A percentile compares a stretch with the other conserved stretches of the same genome.
These are phyloP conservation scores for Bruguiera parviflora DNA, from an alignment of 345 rosid species.

Conservation along the genomic window DNA sequence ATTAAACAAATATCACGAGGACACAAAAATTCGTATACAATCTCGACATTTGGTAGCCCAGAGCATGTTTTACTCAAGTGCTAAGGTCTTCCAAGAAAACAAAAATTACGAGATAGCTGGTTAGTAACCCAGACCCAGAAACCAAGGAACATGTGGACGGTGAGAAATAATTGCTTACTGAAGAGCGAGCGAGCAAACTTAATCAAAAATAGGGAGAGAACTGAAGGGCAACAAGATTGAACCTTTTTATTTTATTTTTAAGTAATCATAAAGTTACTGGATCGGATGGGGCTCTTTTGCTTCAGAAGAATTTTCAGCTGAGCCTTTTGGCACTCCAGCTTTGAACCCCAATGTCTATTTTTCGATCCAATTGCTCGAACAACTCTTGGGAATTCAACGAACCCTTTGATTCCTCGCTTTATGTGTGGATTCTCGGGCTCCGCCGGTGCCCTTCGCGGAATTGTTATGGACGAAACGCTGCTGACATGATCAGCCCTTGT, in stretches of 20 bases:
- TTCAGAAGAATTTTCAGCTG: conserved; percentile 71
- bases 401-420: conserved; percentile 82
- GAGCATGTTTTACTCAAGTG: conserved; percentile 8
- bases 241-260: conserved; percentile 5
- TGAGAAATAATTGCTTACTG: not conserved
- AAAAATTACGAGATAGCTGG: not conserved
- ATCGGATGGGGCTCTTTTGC: conserved; percentile 50
- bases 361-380: conserved; percentile 67
- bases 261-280: conserved; percentile 33
- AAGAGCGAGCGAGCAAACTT: conserved; percentile 2
- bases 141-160: conserved; percentile 11
- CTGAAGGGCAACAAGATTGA: not conserved
- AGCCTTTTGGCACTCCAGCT: conserved; percentile 75
- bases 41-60: conserved; percentile 13
- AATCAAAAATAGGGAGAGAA: conserved; percentile 4
- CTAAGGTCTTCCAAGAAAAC: conserved; percentile 7
- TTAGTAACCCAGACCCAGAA: conserved; percentile 9
- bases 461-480: conserved; percentile 18
- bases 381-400: conserved; percentile 75
- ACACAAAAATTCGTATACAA: conserved; percentile 15
- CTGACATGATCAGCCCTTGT: conserved; percentile 16
- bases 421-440: conserved; percentile 81
- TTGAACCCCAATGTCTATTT: conserved; percentile 70
- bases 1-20: not conserved
- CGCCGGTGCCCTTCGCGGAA: conserved; percentile 36